phyloP scores from a whole-genome alignment of 345 rosid genomes.

The Brassica incana region DNA sequence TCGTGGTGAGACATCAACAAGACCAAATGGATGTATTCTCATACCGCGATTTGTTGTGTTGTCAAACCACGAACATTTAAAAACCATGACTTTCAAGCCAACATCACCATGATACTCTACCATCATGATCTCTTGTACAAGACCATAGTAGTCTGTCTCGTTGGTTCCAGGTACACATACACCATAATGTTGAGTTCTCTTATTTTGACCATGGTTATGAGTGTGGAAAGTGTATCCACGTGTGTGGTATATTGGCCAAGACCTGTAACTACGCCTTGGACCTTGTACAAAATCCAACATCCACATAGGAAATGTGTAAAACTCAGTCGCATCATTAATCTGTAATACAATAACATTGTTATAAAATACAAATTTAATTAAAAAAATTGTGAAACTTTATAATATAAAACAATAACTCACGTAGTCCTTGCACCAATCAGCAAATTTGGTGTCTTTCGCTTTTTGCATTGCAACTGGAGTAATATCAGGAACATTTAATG shows the following conservation, averaged over 20 bases:
- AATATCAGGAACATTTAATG: too few species aligned
- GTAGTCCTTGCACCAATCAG: neutral
- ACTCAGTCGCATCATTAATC: neutral
- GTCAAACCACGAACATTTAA: neutral
- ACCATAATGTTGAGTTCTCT: neutral
- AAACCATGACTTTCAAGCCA: neutral
- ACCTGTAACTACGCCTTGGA: neutral
- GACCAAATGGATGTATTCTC: neutral
- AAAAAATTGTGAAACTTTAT: too few species aligned
- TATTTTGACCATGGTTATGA: neutral
- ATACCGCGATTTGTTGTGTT: neutral
- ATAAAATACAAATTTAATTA: neutral
- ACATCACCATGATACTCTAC: neutral
- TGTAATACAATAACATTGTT: too few species aligned
- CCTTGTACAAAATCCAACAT: neutral
- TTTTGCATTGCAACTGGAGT: too few species aligned
- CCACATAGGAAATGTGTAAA: neutral
- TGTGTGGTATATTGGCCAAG: neutral
- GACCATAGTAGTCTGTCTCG: neutral
- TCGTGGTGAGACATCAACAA: neutral
- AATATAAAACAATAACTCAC: neutral
- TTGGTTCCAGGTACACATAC: neutral
- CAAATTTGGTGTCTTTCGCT: too few species aligned
- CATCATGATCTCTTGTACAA: neutral
- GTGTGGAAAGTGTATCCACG: neutral